Evolutionary conservation across 768 basidiomycete genomes (phyloP), one percentile per base, ranked within the genome.

Genomic region (Trametes cinnabarina): DNA sequence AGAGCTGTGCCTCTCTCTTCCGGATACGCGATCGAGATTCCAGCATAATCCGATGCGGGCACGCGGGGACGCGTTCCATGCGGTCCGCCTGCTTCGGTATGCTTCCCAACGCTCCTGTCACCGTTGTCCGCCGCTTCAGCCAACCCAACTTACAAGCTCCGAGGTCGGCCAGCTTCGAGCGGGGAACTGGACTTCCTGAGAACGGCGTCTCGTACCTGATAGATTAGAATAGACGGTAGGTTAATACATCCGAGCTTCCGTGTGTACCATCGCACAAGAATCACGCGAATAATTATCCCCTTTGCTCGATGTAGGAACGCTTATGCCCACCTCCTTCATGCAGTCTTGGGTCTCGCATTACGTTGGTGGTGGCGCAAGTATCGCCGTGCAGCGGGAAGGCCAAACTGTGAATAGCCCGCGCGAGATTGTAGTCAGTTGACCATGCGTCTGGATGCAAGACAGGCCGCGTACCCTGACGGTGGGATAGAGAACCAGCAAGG

Each of bases 401-500:
- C 88, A 72, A 90, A 90, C 88, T 89, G 63, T 37, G 30, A 32
- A 51, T 20, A 61, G 35, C 56, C 51, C 37, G 57, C 64, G 40
- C 56, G 14, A 52, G 30, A 67, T 58, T 64, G 42, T 50, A 59
- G 55, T 58, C 56, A 64, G 51, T 49, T 49, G 58, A 50, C 55
- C 42, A 51, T 19, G 11, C 51, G 17, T 14, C 55, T 53, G 42
- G 60, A 57, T 50, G 49, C 19, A 35, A 32, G 55, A 48, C 50
- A 40, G 34, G 47, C 15, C 44, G 60, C 66, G 46, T 51, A 90
- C 90, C 79, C 82, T 79, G 12, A 86, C 69, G 14, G 75, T 72
- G 15, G 91, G 89, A 77, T 93, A 93, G 51, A 88, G 67, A 17
- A 87, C 74, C 58, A 93, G 73, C 44, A 88, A 66, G n/a, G 68